Base-by-base conservation (phyloP, 2,329 filamentous ascomycete genomes). In the Fusarium tricinctum region DNA sequence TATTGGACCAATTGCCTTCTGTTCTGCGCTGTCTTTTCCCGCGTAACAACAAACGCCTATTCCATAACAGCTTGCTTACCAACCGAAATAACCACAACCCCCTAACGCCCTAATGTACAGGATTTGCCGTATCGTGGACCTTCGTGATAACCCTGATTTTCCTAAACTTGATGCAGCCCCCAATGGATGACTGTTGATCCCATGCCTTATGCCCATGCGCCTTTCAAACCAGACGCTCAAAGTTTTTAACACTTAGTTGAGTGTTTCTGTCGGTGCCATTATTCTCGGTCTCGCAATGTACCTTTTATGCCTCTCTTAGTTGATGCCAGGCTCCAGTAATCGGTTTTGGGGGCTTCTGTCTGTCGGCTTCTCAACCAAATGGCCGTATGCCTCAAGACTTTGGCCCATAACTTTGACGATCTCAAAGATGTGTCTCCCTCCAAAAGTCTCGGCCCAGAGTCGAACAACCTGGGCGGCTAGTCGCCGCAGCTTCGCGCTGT, bases 381-480 rank as follows among this genome's bases (percentile, higher is more conserved):
- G 84, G 3, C 85, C 86, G 69, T 88, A 89, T 6, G 82, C 82
- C 57, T 89, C 86, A 49, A 89, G 73, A 17, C 85, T 86, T 17
- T 81, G 79, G 0, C 86, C 86, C 80, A 89, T 87, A 5, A 86
- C 83, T 70, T 84, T 84, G 42, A 89, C 83, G 61, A 88, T 82
- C 58, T 89, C 86, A 69, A 89, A 89, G 8, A 89, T 85, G 69
- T 89, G 86, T 13, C 83, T 83, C 13, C 86, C 87, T 64, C 88
- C 88, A 74, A 89, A 89, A 1, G 86, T 85, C 73, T 88, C 86
- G 0, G 86, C 86, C 87, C 87, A 89, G 3, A 89, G 80, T 33
- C 86, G 81, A 32, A 89, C 83, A 26, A 89, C 86, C 0, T 86
- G 86, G 15, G 82, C 83, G 0, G 86, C 86, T 7, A 89, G 79